Base-by-base conservation (phyloP, 2,329 filamentous ascomycete species). In the Cryphonectria radicalis region DNA sequence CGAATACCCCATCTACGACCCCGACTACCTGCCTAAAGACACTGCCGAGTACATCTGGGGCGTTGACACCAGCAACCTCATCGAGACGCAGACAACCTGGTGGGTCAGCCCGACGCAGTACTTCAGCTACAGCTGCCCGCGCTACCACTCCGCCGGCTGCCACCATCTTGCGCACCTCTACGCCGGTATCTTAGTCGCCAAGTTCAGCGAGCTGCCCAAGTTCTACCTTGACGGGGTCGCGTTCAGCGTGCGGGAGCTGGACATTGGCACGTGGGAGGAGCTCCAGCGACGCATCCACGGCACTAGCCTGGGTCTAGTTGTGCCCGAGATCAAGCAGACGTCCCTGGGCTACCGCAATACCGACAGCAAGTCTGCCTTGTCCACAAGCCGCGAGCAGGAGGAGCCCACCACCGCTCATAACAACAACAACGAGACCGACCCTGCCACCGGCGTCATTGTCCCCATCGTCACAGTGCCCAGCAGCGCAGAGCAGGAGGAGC, bases 101-200 rank as follows among this genome's bases (percentile, higher is more conserved):
- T 65, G 63, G 63, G 63, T 65, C 42, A 32, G 43, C 40, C 2
- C 11, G 8, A 43, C 37, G 28, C 42, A 65, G 28, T 35, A 17
- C 19, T 67, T 60, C 17, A 14, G n/a, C 10, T 69, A 64, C 25
- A 25, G 28, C 63, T 25, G 43, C 63, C 57, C 50, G n/a, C 43
- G 63, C 25, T 32, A 13, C n/a, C 4, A 50, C 25, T 6, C 13
- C n/a, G 25, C 63, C 14, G 63, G 63, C 63, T 17, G 40, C 43
- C 50, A 70, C 55, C 43, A 57, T 46, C 10, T 63, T 11, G 22
- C 63, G 14, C 64, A 43, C 59, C 28, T 64, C 57, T 66, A 60
- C 67, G 55, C 63, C 17, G 37, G 42, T 22, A 25, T 7, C 14
- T 37, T 37, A 43, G 14, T 67, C 35, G 59, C 70, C 35, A 28